Base-by-base conservation (phyloP, 768 basidiomycete genomes). In the Leccinum rimulosum region DNA sequence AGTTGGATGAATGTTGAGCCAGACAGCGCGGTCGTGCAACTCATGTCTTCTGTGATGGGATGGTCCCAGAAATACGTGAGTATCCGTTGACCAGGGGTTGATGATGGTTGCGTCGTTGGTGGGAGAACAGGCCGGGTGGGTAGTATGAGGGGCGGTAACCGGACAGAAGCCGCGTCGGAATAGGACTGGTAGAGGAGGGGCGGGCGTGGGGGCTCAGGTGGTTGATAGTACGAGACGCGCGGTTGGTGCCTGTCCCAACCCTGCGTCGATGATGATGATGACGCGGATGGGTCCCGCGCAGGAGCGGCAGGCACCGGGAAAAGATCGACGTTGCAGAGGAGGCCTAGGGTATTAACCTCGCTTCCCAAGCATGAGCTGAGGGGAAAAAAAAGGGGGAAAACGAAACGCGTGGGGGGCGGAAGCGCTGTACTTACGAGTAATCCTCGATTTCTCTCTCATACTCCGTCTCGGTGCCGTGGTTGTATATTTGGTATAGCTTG, bases 251-350 rank as follows among this genome's bases (percentile, higher is more conserved):
- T 67, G 35, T 57, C 55, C 25, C 47, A 63, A 38, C 40, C 49
- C 25, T 56, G 62, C 8, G 33, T 47, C 30, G 57, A 27, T n/a
- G 45, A n/a, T 40, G 38, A n/a, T 11, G 40, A 43, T 5, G 43
- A 35, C 28, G 50, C 38, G 50, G 51, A 45, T 9, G 52, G 36
- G 8, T 63, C 40, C 22, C 64, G 64, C 11, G 52, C 45, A 62
- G 64, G 40, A 36, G 36, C 36, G 33, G 57, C 60, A 56, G 80
- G 77, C 8, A 89, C 81, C 4, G 85, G 86, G 61, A 89, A 89
- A 17, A 93, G 77, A 72, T 92, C 91, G 43, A 89, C 88, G 3
- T 86, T 88, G 71, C 91, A 91, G 15, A 93, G 69, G 12, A 91
- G 77, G 2, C 90, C 91, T 31, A 84, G 77, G n/a, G 77, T 76